phyloP scores from a whole-genome alignment of 176 grass and related monocot species.

The Oryza coarctata region DNA sequence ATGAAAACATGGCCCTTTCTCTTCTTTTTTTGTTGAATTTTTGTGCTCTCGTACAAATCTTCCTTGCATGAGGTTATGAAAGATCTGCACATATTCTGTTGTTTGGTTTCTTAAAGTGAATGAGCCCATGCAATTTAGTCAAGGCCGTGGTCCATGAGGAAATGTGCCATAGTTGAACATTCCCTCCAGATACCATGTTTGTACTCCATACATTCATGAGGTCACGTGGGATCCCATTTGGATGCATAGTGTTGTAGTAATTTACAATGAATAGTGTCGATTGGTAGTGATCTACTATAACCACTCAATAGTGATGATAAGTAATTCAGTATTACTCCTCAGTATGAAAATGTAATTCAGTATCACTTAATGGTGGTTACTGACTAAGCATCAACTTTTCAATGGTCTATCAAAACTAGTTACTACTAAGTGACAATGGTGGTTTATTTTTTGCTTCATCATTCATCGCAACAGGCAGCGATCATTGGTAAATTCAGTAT shows the following conservation, averaged over 20 bases:
- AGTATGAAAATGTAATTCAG: neutral
- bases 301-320: slow-evolving; percentile 1
- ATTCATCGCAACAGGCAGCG: neutral
- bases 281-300: no score
- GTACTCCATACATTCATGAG: neutral
- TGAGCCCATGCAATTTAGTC: neutral
- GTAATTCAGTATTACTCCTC: no score
- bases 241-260: neutral
- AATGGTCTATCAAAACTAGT: neutral
- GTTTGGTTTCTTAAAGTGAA: neutral
- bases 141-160: neutral
- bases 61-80: neutral
- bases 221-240: neutral
- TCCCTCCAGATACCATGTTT: neutral
- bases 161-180: neutral
- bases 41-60: neutral
- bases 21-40: neutral
- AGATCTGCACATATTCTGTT: neutral
- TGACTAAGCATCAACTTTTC: neutral
- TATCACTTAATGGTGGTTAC: neutral
- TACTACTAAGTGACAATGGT: neutral
- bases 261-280: neutral
- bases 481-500: neutral
- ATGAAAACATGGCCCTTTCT: neutral
- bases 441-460: neutral